Evolutionary conservation across 1,139 yeast genomes (phyloP), one percentile per base, ranked within the genome.

Genomic region (Pichiaceae sp.): DNA sequence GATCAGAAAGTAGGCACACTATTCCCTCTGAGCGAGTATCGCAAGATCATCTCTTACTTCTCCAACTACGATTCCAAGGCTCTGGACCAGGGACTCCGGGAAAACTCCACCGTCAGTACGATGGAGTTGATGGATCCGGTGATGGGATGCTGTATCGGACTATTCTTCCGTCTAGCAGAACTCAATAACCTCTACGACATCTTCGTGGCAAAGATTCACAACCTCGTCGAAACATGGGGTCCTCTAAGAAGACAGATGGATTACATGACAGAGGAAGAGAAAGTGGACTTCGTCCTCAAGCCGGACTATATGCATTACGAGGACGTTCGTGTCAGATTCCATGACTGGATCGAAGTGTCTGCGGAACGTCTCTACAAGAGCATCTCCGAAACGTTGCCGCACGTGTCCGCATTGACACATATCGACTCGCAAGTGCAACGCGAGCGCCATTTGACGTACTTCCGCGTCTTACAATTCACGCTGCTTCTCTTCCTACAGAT

Each of bases 151-250:
- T 45, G 49, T 28, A 34, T 38, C 15, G 42, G 41, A 6, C 38
- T 49, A 8, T 42, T 41, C 20, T 30, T 49, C 14, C 37, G 42
- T 2, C 35, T 50, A 3, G 54, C 49, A 4, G 50, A 47, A 26
- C 37, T 50, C 14, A 49, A 50, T 34, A 42, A 47, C 23, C 24
- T 45, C 3, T 49, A 48, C 35, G 54, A 48, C 29, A 42, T 39
- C 23, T 46, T 45, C 30, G 15, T 34, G 2, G 30, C 23, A 12
- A 34, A 33, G 26, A 40, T 42, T 4, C 29, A 37, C 12, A 35
- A 27, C 6, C 41, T 44, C 2, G 42, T 38, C 19, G 34, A 36
- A n/a, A 14, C 16, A 35, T 38, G 41, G 31, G 12, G 4, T 25
- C 16, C 18, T 12, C 23, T 16, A n/a, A 30, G 2, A 9, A 33